Base-by-base conservation (phyloP, 768 basidiomycete genomes). In the Vararia minispora region DNA sequence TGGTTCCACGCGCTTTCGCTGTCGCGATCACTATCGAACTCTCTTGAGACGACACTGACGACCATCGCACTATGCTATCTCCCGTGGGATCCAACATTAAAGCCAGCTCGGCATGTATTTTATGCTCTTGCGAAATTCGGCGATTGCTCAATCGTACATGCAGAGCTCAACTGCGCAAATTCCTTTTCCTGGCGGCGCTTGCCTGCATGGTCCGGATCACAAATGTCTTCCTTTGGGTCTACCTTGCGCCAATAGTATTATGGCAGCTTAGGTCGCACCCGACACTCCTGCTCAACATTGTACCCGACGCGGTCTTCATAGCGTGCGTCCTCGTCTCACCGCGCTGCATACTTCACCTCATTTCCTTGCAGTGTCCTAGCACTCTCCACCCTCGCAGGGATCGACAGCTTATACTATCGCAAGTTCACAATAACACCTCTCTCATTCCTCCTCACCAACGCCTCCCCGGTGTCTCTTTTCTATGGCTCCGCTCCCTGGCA, bases 1-100 rank as follows among this genome's bases (percentile, higher is more conserved):
- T 75, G 94, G 53, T 98, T 97, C 62, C 74, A 98, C 58, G 75
- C 73, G 0, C 66, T 92, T 37, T 72, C 86, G 1, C 64, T 95
- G 18, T 83, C 91, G 3, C 73, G 95, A 25, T 86, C 91, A 1
- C 62, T 98, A 37, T 92, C 89, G 22, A 99, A 97, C 54, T 92
- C 90, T 10, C 61, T 92, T 20, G 95, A 99, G 53, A 90, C 90
- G 0, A 77, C 87, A 0, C 60, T 98, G 29, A 83, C 85, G 0
- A 78, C 78, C 0, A 58, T 82, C 28, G 92, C 91, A 1, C 68
- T 94, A 39, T 62, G 65, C 10, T 70, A 70, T 52, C 97, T 85
- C 59, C 91, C 83, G 0, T 87, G 83, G 83, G 62, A 71, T 43
- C 3, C 43, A 1, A 28, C 43, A 3, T 11, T 24, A 20, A 35